Percentiles rank a stretch among this genome's conserved stretches.
Evolutionary conservation across 768 basidiomycete species (phyloP).

Genomic region (Panus rudis): DNA sequence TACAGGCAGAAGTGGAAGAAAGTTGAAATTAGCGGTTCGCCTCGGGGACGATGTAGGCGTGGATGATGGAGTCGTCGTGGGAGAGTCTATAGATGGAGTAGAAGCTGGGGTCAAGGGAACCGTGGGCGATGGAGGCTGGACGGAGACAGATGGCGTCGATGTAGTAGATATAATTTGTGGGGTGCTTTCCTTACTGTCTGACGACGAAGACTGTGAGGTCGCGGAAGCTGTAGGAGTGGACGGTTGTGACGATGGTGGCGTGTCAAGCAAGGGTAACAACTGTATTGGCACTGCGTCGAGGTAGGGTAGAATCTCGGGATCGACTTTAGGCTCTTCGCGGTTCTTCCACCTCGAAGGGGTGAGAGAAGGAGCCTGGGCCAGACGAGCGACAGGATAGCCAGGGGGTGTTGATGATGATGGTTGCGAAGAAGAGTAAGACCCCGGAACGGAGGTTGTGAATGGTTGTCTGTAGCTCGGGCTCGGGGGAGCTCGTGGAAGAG

Average conservation of each 20-base stretch:
- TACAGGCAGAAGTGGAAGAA: constrained; percentile 20
- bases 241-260: constrained; percentile 1
- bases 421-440: constrained; percentile 20
- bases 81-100: neutral
- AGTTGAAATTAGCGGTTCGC: constrained; percentile 13
- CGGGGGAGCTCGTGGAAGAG: constrained; percentile 14
- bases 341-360: constrained; percentile 36
- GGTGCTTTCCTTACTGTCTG: no score
- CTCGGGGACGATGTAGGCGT: constrained; percentile 3
- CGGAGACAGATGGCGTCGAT: neutral
- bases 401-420: constrained; percentile 38
- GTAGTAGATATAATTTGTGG: constrained; percentile 2
- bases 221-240: neutral
- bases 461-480: constrained; percentile 16
- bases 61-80: neutral
- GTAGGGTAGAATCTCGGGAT: constrained; percentile 25
- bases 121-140: neutral
- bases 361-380: constrained; percentile 28
- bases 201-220: neutral
- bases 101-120: neutral
- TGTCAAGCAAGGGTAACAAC: constrained; percentile 46
- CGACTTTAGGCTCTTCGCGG: constrained; percentile 13
- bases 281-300: constrained; percentile 50
- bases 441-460: constrained; percentile 21
- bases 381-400: constrained; percentile 32